Base-by-base conservation (phyloP, 148 eudicot species). In the Fagopyrum tataricum region DNA sequence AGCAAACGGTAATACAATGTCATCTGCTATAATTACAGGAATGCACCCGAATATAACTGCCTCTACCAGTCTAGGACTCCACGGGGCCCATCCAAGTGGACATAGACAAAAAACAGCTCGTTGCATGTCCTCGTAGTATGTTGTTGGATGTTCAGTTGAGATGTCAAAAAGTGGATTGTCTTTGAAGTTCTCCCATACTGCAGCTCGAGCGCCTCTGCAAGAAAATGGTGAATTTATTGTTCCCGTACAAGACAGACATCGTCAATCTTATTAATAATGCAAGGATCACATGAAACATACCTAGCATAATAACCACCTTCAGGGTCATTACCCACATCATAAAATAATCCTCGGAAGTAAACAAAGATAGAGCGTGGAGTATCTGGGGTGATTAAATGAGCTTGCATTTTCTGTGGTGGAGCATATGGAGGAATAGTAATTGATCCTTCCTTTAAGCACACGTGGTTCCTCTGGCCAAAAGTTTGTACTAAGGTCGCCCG, bases 241-340 rank as follows among this genome's bases (percentile, higher is more conserved):
- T 24, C 42, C 13, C 39, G 48, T 26, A 7, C 37, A 48, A 48
- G 43, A 71, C 4, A 18, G 18, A 49, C 21, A n/a, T 37, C 7
- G 44, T 0, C 20, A 43, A 43, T 70, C 0, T 3, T 44, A 24
- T 46, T 24, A 1, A 43, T 8, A 31, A 43, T 42, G n/a, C 53
- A 44, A 21, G 17, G 5, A 9, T 71, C 12, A 46, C 21, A 41
- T 4, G 46, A 41, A 23, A 4, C 75, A 70, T 81, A 95, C 98
- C 98, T 95, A 74, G 98, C 98, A 82, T 95, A 95, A 67, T 95
- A 95, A 76, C 98, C 98, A 76, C 98, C 98, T 88, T 95, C 97
- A 6, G 98, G 98, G 78, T 95, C 97, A 76, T 95, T 95, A n/a
- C 96, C 97, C 0, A 95, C 97, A 79, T 95, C 98, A 78, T 91